Base-by-base conservation (phyloP, 169 alveolate species). In the Plasmodium vinckei region DNA sequence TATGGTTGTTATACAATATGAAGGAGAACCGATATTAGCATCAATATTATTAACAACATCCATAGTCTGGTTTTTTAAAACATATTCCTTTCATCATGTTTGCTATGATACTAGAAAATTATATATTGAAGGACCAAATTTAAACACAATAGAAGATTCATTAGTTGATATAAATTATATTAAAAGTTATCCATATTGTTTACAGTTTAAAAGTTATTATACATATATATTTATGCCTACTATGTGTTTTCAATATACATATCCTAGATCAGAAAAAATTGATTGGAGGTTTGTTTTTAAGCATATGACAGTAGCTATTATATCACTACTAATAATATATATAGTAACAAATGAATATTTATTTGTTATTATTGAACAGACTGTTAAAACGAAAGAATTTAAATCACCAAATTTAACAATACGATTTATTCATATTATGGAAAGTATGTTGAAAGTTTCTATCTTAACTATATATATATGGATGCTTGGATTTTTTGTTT, bases 401-500 rank as follows among this genome's bases (percentile, higher is more conserved):
- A 88, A 49, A 59, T 91, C 97, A 17, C 96, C 95, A 1, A 72
- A 88, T 39, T 84, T 92, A 53, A 51, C 72, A 9, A 75, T 89
- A 0, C 93, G 84, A 27, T 84, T 91, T 13, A 79, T 64, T 60
- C 93, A 89, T 64, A 65, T 89, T 12, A 27, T 92, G 13, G 95
- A 95, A 61, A 72, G 94, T 87, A 94, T 97, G 94, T 86, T 97
- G 61, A 87, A 94, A 77, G 91, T 98, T 7, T 94, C 99, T 2
- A 94, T 97, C 9, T 99, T 99, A 12, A 95, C 96, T 10, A 87
- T 97, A 46, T 97, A 97, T 86, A 94, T 96, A 49, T 98, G 99
- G 99, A 92, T 98, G 2, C 67, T 96, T 13, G 95, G 96, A 91
- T 98, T 98, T 73, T 97, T 95, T 67, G 92, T 95, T 19, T 72